A percentile compares a stretch with the other conserved stretches of the same genome.
phyloP scores from a whole-genome alignment of 495 filamentous ascomycete genomes.

The Coniosporium apollinis region DNA sequence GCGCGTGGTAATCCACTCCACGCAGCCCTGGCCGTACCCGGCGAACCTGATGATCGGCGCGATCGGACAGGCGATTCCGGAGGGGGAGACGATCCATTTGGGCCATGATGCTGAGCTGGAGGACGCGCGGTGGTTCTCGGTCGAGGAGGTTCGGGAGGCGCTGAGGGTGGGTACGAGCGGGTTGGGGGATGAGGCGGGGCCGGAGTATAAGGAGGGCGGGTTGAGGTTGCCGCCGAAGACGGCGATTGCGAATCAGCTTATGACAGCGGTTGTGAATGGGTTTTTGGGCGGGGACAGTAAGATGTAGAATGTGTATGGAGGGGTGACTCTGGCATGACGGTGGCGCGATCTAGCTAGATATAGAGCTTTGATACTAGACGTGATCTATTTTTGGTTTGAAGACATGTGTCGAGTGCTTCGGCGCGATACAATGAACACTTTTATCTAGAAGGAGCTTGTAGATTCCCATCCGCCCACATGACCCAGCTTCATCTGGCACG shows the following conservation, averaged over 20 bases:
- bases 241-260: slow-evolving; percentile 32
- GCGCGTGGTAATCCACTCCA: slow-evolving; percentile 77
- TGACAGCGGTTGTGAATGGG: slow-evolving; percentile 22
- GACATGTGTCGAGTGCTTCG: too few species aligned
- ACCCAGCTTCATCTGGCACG: too few species aligned
- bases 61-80: slow-evolving; percentile 64
- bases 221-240: slow-evolving; percentile 27
- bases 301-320: slow-evolving; percentile 6
- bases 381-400: too few species aligned
- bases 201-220: slow-evolving; percentile 47
- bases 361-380: too few species aligned
- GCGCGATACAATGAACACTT: too few species aligned
- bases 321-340: too few species aligned
- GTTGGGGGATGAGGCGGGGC: slow-evolving; percentile 43
- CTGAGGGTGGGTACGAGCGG: slow-evolving; percentile 34
- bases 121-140: slow-evolving; percentile 67
- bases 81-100: slow-evolving; percentile 61
- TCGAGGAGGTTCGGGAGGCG: slow-evolving; percentile 40
- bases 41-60: slow-evolving; percentile 92
- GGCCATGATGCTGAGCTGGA: slow-evolving; percentile 83
- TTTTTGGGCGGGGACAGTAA: slow-evolving; percentile 19
- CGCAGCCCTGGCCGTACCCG: slow-evolving; percentile 83
- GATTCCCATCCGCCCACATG: too few species aligned
- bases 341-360: too few species aligned
- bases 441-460: too few species aligned